These are phyloP conservation scores for Exserohilum turcica DNA, from an alignment of 2,329 filamentous ascomycete species.

Conservation along the genomic window DNA sequence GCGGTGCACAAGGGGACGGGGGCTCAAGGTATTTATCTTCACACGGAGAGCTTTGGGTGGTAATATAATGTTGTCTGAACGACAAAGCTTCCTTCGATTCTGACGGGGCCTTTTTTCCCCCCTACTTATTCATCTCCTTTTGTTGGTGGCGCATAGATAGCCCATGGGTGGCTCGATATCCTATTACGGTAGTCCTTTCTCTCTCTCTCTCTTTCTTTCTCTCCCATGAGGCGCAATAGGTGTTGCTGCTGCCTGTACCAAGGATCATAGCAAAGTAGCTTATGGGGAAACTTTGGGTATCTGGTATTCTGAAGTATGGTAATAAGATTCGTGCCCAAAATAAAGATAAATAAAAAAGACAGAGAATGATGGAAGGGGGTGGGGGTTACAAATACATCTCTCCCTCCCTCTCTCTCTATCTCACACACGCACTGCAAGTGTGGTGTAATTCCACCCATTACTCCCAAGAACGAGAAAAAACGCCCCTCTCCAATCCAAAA, in stretches of 20 bases:
- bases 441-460: conserved; percentile 7
- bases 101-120: too few relatives aligned
- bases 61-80: conserved; percentile 2
- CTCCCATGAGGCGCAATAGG: background rate
- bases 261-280: too few relatives aligned
- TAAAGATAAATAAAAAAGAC: conserved; percentile 11
- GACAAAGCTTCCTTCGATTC: too few relatives aligned
- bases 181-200: background rate
- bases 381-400: background rate
- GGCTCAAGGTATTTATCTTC: conserved; percentile 66
- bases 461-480: conserved; percentile 8
- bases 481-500: conserved; percentile 3
- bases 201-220: background rate
- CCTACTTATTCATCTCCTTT: too few relatives aligned
- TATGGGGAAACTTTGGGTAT: conserved; percentile 1
- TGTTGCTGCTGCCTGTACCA: too few relatives aligned
- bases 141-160: too few relatives aligned
- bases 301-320: conserved; percentile 6
- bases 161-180: too few relatives aligned
- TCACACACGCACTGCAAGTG: too few relatives aligned
- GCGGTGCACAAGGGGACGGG: conserved; percentile 71
- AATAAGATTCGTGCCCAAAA: conserved; percentile 16
- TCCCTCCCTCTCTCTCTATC: background rate
- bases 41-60: conserved; percentile 60
- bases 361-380: background rate